Percentiles rank a stretch among this genome's conserved stretches.
phyloP scores from a whole-genome alignment of 202 grass and related monocot genomes.

The Elaeis oleifera region DNA sequence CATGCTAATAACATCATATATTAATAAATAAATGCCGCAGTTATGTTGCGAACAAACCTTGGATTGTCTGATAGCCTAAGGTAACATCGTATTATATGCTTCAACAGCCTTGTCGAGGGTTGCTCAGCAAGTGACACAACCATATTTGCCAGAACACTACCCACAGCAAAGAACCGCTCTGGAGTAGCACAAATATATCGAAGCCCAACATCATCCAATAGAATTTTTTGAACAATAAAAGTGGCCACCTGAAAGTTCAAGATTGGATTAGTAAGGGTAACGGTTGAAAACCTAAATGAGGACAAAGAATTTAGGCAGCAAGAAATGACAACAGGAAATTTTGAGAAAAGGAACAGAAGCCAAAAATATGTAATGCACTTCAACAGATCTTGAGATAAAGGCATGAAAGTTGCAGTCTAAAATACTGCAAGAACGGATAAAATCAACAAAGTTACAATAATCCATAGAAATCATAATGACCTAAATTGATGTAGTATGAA shows the following conservation, averaged over 20 bases:
- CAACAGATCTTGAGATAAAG: too few relatives aligned
- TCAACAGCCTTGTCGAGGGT: conserved; percentile 17
- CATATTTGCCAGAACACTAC: conserved; percentile 18
- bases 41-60: conserved; percentile 10
- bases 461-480: too few relatives aligned
- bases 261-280: too few relatives aligned
- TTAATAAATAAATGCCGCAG: neutral
- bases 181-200: conserved; percentile 13
- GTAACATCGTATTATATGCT: conserved; percentile 21
- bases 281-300: too few relatives aligned
- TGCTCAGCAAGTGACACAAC: conserved; percentile 11
- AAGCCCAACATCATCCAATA: conserved; percentile 19
- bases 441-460: too few relatives aligned
- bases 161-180: conserved; percentile 16
- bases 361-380: too few relatives aligned
- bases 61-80: conserved; percentile 14
- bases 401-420: too few relatives aligned
- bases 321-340: too few relatives aligned
- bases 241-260: conserved; percentile 15
- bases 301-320: too few relatives aligned
- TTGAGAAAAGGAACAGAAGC: too few relatives aligned
- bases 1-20: neutral
- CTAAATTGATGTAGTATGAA: too few relatives aligned
- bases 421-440: too few relatives aligned
- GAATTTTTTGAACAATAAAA: conserved; percentile 31